Evolutionary conservation across 1,284 basidiomycete genomes (phyloP), one percentile per base, ranked within the genome.

Genomic region (Irpex rosettiformis): DNA sequence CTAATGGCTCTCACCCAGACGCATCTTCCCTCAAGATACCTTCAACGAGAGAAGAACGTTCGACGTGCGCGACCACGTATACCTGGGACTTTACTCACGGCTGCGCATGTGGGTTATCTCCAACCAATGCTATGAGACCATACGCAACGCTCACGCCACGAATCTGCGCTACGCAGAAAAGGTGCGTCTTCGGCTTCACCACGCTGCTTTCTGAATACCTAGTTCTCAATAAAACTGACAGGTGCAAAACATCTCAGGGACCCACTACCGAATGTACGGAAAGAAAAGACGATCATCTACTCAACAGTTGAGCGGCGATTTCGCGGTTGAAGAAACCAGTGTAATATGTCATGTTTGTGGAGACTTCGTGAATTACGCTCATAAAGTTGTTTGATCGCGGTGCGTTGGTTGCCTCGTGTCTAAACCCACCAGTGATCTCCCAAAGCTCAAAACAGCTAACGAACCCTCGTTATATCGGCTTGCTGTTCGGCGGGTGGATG

Each of bases 91-190:
- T 22, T 45, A 45, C 43, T 18, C 43, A 45, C 48, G 48, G 13
- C 11, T 27, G 48, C 48, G 24, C 48, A 51, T 51, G 48, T 27
- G 48, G 43, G 10, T 28, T 51, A 28, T 51, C 48, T 51, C 48
- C 48, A 51, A 28, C 48, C 48, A 51, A 25, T 51, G 18, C 48
- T 45, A 22, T 22, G 21, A n/a, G 8, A 18, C 43, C 43, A 22
- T 18, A 11, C 8, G 21, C 43, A 22, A n/a, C 43, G 21, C 43
- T 11, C 10, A 45, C 48, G 48, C 48, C 22, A 51, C 48, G 48
- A 25, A 51, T 51, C 48, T 51, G 25, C 48, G 48, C 48, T 51
- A n/a, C 48, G 27, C 48, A 51, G 48, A 51, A 51, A 51, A 51
- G 48, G 48, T 51, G 48, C 21, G 48, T 51, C 48, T 51, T 51